Evolutionary conservation across 345 rosid species (phyloP).

Genomic region (Syzygium aqueum): DNA sequence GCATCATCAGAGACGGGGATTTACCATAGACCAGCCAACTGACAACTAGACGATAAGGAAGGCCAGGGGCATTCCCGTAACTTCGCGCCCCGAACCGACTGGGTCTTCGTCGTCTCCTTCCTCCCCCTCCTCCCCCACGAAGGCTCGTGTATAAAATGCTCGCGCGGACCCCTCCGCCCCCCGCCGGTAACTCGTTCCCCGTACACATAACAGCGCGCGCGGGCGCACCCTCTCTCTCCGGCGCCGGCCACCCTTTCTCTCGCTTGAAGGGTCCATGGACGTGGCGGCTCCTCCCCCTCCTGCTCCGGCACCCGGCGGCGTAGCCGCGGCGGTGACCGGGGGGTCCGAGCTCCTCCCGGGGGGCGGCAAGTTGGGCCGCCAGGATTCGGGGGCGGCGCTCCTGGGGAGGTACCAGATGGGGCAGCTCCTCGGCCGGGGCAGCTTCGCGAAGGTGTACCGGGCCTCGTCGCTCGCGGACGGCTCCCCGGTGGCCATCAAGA

Average conservation of each 20-base stretch:
- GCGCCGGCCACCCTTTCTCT: neutral
- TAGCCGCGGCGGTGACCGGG: neutral
- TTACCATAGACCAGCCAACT: neutral
- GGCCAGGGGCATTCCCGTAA: neutral
- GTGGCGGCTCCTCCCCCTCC: neutral
- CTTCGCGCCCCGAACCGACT: neutral
- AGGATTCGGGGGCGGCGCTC: conserved; percentile 6
- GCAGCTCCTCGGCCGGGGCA: conserved; percentile 36
- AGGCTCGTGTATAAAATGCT: neutral
- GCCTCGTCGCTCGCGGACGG: conserved; percentile 21
- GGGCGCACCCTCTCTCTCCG: neutral
- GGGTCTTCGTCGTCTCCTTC: neutral
- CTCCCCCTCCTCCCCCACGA: too few relatives aligned
- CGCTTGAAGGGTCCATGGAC: neutral
- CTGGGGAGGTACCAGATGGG: conserved; percentile 30
- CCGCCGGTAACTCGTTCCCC: neutral
- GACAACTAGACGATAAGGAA: neutral
- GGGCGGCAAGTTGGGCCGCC: neutral
- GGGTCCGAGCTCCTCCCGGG: neutral
- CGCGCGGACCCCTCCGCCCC: too few relatives aligned
- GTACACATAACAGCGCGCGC: neutral
- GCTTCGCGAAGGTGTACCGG: conserved; percentile 37
- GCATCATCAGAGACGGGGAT: neutral
- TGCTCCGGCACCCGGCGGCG: neutral
- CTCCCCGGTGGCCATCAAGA: conserved; percentile 22